Evolutionary conservation across 352 stramenopile genomes (phyloP), one percentile per base, ranked within the genome.

Genomic region (Peronosclerospora sorghi): DNA sequence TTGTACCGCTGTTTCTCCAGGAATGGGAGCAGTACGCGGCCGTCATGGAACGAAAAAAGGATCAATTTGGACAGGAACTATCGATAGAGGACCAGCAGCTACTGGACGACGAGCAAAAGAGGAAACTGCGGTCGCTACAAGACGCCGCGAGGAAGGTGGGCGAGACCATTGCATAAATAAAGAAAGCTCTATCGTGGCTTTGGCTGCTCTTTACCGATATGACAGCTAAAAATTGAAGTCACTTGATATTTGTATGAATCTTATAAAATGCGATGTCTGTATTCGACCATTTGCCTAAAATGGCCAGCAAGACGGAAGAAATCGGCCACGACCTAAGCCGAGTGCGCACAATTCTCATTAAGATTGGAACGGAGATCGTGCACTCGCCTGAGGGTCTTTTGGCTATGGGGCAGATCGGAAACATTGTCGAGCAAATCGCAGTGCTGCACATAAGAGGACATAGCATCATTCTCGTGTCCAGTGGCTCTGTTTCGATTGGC

Each of bases 351-450:
- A 82, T 91, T 51, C 64, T 91, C 27, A 66, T 91, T 47, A 91
- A 91, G 49, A 84, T 91, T 52, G 78, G 78, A 54, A 88, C 75
- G 20, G 78, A 91, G 59, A 86, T 88, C 47, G 76, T 91, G 42
- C 73, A 86, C 61, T 88, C 75, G 35, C 54, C 67, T 15, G 71
- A 88, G 32, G 78, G 78, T 2, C 50, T 88, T 15, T 51, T 91
- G 35, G 69, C 78, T 36, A 83, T 91, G 64, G 78, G 78, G n/a
- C 76, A 88, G 49, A 91, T 88, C 48, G 78, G 78, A 20, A 73
- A 70, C 37, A 86, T 91, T 56, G 67, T 91, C 26, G 79, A 91
- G 66, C 75, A 85, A 67, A 86, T 91, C 56, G 76, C 76, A 21
- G 57, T 51, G 48, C 55, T 91, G 44, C 75, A 91, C 54, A 87